Evolutionary conservation across 208 protist species (phyloP).

Genomic region (Trypanosoma grayi): DNA sequence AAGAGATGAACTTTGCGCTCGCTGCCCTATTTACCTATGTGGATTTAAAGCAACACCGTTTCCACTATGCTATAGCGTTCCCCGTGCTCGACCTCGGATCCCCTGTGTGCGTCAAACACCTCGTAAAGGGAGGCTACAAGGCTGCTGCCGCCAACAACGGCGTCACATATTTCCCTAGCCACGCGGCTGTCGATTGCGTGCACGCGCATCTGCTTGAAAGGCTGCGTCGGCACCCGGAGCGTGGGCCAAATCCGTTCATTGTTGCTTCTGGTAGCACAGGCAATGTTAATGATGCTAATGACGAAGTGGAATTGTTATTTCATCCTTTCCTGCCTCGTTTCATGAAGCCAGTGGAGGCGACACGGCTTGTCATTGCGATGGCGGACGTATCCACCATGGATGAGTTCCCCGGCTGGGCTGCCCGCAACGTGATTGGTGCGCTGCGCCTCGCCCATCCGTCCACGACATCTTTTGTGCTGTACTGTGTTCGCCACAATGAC

Average conservation of each 20-base stretch:
- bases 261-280: background rate
- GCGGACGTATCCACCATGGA: constrained; percentile 38
- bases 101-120: constrained; percentile 24
- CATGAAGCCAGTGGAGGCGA: background rate
- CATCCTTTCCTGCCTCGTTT: constrained; percentile 21
- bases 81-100: constrained; percentile 64
- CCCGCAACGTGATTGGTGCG: constrained; percentile 58
- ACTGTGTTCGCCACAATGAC: constrained; percentile 43
- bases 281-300: background rate
- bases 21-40: constrained; percentile 91
- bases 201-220: constrained; percentile 25
- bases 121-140: constrained; percentile 10
- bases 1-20: constrained; percentile 35
- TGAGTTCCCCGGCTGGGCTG: constrained; percentile 33
- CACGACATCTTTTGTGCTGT: constrained; percentile 35
- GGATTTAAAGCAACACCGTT: constrained; percentile 95
- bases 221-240: constrained; percentile 27
- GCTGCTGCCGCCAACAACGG: constrained; percentile 18
- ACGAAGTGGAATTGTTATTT: constrained; percentile 18
- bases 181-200: constrained; percentile 19
- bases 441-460: constrained; percentile 45
- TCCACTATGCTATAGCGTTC: constrained; percentile 94
- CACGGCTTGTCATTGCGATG: constrained; percentile 29
- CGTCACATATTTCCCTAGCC: constrained; percentile 14
- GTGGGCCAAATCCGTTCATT: constrained; percentile 52